phyloP scores from a whole-genome alignment of 331 rosid species.

The Quercus tomentella region DNA sequence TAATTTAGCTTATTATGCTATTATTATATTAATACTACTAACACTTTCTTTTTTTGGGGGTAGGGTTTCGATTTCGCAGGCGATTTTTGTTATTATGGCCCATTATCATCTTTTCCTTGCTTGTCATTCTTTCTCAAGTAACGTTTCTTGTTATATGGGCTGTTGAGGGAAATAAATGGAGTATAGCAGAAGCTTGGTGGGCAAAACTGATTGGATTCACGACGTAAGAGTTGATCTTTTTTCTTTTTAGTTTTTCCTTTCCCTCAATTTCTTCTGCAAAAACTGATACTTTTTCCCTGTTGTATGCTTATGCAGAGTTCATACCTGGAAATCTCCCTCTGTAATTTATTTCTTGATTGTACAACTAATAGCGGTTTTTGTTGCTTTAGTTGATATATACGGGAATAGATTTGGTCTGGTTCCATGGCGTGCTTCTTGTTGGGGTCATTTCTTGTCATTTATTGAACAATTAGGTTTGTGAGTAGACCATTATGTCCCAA shows the following conservation, averaged over 20 bases:
- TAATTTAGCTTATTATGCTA: slow-evolving; percentile 12
- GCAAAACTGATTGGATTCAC: slow-evolving; percentile 76
- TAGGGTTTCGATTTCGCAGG: slow-evolving; percentile 67
- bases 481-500: slow-evolving; percentile 34
- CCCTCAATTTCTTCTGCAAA: not conserved
- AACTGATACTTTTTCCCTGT: slow-evolving; percentile 25
- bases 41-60: slow-evolving; percentile 20
- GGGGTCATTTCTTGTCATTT: slow-evolving; percentile 53
- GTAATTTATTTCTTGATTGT: slow-evolving; percentile 62
- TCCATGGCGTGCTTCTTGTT: slow-evolving; percentile 59
- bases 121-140: slow-evolving; percentile 67
- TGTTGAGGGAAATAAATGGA: slow-evolving; percentile 52
- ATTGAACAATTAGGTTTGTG: slow-evolving; percentile 69
- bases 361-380: slow-evolving; percentile 59
- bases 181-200: slow-evolving; percentile 64
- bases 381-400: slow-evolving; percentile 65
- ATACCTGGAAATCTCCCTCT: slow-evolving; percentile 75
- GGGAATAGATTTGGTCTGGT: slow-evolving; percentile 48
- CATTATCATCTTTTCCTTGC: slow-evolving; percentile 56
- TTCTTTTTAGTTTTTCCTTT: slow-evolving; percentile 5
- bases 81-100: slow-evolving; percentile 66
- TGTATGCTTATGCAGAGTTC: slow-evolving; percentile 65
- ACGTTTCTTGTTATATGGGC: slow-evolving; percentile 60
- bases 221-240: slow-evolving; percentile 52
- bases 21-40: slow-evolving; percentile 17